These are phyloP conservation scores for Colletotrichum sp. DNA, from an alignment of 2,329 filamentous ascomycete species.

Conservation along the genomic window DNA sequence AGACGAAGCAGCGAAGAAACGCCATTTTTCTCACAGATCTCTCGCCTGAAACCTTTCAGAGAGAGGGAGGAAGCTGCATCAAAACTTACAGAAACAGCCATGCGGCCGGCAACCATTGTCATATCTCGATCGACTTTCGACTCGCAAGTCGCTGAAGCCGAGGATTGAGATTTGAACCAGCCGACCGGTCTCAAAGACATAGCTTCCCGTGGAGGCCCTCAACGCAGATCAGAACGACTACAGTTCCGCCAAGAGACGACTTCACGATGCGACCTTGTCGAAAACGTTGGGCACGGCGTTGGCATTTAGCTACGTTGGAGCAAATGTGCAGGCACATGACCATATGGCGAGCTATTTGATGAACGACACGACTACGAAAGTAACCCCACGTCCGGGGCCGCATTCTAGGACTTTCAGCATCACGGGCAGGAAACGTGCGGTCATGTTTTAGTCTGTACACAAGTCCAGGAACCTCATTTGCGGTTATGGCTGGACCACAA, in stretches of 20 bases:
- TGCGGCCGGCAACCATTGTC: too few species aligned
- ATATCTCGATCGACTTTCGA: neutral
- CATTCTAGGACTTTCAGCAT: neutral
- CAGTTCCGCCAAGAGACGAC: too few species aligned
- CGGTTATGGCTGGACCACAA: too few species aligned
- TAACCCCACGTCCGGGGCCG: accelerated
- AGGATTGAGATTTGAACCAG: accelerated
- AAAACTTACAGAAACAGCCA: neutral
- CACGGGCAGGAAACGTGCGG: neutral
- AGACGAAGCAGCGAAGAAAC: too few species aligned
- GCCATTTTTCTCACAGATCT: neutral
- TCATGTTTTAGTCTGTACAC: neutral
- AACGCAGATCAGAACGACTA: accelerated
- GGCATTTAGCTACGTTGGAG: neutral
- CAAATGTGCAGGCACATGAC: accelerated
- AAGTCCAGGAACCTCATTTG: too few species aligned
- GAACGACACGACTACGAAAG: neutral
- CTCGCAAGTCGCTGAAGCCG: neutral
- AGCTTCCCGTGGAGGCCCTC: neutral
- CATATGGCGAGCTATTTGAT: accelerated
- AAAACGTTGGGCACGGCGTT: neutral
- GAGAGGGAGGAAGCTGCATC: neutral
- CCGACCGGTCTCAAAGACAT: neutral
- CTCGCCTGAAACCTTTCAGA: neutral
- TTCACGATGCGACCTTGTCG: neutral